A percentile compares a stretch with the other conserved stretches of the same genome.
phyloP scores from a whole-genome alignment of 192 early-diverging fungal genomes.

The Umbelopsis isabellina region DNA sequence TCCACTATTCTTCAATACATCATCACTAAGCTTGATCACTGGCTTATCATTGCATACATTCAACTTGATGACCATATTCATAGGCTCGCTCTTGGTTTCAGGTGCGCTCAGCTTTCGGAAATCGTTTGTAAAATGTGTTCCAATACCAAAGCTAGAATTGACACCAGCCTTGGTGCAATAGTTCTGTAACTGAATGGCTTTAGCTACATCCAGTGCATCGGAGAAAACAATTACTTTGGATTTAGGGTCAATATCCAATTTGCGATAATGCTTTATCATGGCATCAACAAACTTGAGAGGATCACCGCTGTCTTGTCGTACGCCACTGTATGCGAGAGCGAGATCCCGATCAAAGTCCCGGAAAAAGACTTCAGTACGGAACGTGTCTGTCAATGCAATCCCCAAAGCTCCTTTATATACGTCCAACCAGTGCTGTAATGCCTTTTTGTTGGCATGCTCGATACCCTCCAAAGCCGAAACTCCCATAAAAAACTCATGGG shows the following conservation, averaged over 20 bases:
- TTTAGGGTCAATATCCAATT: conserved; percentile 57
- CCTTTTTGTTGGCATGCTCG: conserved; percentile 58
- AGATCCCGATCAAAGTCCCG: conserved; percentile 57
- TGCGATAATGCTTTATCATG: conserved; percentile 60
- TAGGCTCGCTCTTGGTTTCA: conserved; percentile 44
- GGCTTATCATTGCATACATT: conserved; percentile 53
- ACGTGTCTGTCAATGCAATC: conserved; percentile 78
- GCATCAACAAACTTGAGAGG: conserved; percentile 59
- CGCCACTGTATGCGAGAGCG: conserved; percentile 54
- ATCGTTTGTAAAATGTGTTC: conserved; percentile 79
- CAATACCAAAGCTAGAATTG: conserved; percentile 69
- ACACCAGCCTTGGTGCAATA: conserved; percentile 49
- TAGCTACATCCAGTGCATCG: conserved; percentile 61
- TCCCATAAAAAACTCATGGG: conserved; percentile 82
- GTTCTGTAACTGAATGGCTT: conserved; percentile 52
- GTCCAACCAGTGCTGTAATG: conserved; percentile 61
- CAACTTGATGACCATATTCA: conserved; percentile 82
- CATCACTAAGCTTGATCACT: conserved; percentile 77
- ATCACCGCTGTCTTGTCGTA: conserved; percentile 80
- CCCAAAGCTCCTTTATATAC: conserved; percentile 59
- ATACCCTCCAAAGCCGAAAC: conserved; percentile 68
- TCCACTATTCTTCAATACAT: conserved; percentile 63
- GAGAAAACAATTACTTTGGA: conserved; percentile 75
- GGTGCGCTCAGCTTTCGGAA: conserved; percentile 45
- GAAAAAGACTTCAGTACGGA: conserved; percentile 66